Evolutionary conservation across 176 grass and related monocot species (phyloP), one percentile per base, ranked within the genome.

Genomic region (Poa annua): DNA sequence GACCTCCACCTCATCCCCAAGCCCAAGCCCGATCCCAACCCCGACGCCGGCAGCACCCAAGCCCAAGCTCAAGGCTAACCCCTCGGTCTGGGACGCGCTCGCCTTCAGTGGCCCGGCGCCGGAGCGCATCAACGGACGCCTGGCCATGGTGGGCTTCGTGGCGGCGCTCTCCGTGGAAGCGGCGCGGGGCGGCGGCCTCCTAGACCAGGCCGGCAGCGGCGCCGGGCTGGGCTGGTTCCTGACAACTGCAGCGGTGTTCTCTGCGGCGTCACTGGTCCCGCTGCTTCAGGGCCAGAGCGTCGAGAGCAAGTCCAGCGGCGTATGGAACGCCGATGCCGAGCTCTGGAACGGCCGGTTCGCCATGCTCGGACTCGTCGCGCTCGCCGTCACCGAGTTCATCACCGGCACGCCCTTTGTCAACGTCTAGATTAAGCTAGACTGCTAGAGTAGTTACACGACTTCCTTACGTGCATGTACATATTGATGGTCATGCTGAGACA

Each of bases 301-400:
- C 1, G 80, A 91, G 81, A 73, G n/a, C 8, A 88, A 77, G 56
- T 62, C 84, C 4, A 26, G 50, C 0, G 73, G 32, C 32, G 0
- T 94, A 11, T 83, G 86, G 85, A 94, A 21, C 34, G 89, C 89
- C 13, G 51, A 90, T 59, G 94, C 94, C 0, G 91, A 97, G 91
- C 66, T 97, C 36, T 97, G 89, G 91, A 97, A 97, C 20, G 91
- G 94, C 0, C 80, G 94, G 3, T 78, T 91, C 78, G 94, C 94
- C 76, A 97, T 97, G 94, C 54, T 97, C 51, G 94, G 94, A 0
- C 79, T 97, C 21, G 94, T 94, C 55, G 91, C 94, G 0, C 90
- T 97, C 36, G 91, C 87, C 14, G 70, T 81, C 19, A 97, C 91
- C 1, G 94, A 97, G 82, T 88, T 73, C 82, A 17, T 97, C 17